Conservation (phyloP, 257 asterid species). For the Haberlea rhodopensis region DNA sequence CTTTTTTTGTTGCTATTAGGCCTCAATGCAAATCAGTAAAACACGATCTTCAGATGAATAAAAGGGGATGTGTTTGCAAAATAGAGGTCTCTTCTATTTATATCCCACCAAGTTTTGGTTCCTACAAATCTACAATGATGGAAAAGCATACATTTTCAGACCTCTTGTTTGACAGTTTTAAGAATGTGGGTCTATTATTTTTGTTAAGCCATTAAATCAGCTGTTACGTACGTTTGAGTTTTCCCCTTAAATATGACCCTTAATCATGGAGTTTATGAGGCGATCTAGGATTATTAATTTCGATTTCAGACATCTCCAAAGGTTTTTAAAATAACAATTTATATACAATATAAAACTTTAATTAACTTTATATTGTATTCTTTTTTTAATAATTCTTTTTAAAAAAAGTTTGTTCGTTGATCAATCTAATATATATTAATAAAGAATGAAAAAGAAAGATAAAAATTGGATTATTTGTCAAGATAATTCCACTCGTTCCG, state of each 20-base stretch:
- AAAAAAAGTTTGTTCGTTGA: no score
- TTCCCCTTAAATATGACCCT: conserved; percentile 11
- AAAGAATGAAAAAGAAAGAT: no score
- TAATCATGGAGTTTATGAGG: no score
- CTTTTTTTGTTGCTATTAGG: background rate
- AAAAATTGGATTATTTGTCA: no score
- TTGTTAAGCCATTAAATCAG: background rate
- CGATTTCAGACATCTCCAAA: no score
- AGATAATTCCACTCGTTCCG: no score
- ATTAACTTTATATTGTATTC: no score
- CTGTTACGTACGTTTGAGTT: background rate
- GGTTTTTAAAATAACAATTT: no score
- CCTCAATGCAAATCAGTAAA: conserved; percentile 24
- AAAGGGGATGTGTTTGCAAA: conserved; percentile 10
- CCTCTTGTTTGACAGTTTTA: background rate
- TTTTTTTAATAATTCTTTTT: no score
- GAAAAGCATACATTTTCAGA: conserved; percentile 17
- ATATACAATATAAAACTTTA: no score
- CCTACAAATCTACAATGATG: conserved; percentile 25
- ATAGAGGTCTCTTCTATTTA: background rate
- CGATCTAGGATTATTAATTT: no score
- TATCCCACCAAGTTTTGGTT: background rate
- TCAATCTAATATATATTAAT: no score
- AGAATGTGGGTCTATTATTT: background rate
- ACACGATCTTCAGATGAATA: background rate